Base-by-base conservation (phyloP, 495 filamentous ascomycete species). In the Pyrenopolyporus hunteri region DNA sequence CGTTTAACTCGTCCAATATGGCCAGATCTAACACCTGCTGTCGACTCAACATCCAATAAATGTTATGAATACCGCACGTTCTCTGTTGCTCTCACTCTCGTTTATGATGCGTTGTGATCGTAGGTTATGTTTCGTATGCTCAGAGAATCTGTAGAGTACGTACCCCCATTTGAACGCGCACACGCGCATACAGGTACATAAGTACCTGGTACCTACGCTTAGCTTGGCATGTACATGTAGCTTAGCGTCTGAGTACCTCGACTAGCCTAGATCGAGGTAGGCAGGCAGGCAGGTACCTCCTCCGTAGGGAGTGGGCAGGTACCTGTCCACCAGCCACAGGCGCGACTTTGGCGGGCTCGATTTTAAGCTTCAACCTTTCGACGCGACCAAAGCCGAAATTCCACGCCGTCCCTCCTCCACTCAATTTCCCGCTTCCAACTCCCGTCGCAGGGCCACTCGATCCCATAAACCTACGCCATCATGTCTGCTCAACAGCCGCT, bases 401-500 rank as follows among this genome's bases (percentile, higher is more conserved):
- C 36, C 36, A 2, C n/a, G n/a, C n/a, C n/a, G n/a, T n/a, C n/a
- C n/a, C n/a, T n/a, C n/a, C n/a, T n/a, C n/a, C n/a, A n/a, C n/a
- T 19, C 36, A 40, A 40, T 45, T 45, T 26, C n/a, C 23, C 42
- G 14, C 23, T 36, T 17, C 14, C 42, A 6, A 45, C 23, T 29
- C n/a, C 28, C 28, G 42, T 26, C 6, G 11, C 22, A 26, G n/a
- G 22, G 13, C 23, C 13, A 14, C n/a, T 29, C 3, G 25, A 44
- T 25, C 13, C 13, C 4, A n/a, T 45, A 45, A 45, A 45, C 23
- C 23, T n/a, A 4, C 19, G 37, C 20, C 23, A 45, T 2, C 5
- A 71, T 71, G 68, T 60, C 68, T 39, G 19, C 28, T 9, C 68
- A 71, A 53, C 68, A 70, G 31, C 59, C 66, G 22, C 63, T 71